A percentile compares a stretch with the other conserved stretches of the same genome.
Conservation (phyloP, 78 protist genomes). For the Chrysochromulina parva region DNA sequence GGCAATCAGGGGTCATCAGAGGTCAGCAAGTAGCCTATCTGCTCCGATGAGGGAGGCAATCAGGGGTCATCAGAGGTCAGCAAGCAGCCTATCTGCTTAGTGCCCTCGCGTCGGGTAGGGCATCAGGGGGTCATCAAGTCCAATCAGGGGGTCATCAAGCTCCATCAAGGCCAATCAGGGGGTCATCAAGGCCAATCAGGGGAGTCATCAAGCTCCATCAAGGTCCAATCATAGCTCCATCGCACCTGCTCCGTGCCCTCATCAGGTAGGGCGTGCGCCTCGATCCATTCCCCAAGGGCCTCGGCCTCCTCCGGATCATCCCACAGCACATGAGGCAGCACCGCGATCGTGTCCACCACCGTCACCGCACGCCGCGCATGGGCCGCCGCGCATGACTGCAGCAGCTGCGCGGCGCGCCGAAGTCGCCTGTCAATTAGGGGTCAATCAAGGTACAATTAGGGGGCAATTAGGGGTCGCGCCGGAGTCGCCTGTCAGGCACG, state of each 20-base stretch:
- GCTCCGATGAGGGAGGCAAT: too few species aligned
- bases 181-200: too few species aligned
- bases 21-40: too few species aligned
- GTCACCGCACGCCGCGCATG: background rate
- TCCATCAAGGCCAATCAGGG: background rate
- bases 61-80: too few species aligned
- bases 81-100: too few species aligned
- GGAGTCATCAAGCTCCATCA: background rate
- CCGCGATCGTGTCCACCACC: background rate
- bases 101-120: too few species aligned
- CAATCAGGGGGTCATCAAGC: background rate
- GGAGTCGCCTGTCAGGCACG: conserved; percentile 7
- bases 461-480: too few species aligned
- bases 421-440: conserved; percentile 5
- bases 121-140: too few species aligned
- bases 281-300: background rate
- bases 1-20: too few species aligned
- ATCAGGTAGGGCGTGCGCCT: background rate
- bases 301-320: background rate
- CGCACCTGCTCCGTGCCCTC: background rate
- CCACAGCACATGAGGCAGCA: conserved; percentile 16
- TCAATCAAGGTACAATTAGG: too few species aligned
- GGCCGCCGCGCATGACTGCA: conserved; percentile 2
- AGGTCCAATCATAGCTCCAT: background rate
- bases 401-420: background rate